Base-by-base conservation (phyloP, 805 yeast genomes). In the Starmerella ratchasimensis region DNA sequence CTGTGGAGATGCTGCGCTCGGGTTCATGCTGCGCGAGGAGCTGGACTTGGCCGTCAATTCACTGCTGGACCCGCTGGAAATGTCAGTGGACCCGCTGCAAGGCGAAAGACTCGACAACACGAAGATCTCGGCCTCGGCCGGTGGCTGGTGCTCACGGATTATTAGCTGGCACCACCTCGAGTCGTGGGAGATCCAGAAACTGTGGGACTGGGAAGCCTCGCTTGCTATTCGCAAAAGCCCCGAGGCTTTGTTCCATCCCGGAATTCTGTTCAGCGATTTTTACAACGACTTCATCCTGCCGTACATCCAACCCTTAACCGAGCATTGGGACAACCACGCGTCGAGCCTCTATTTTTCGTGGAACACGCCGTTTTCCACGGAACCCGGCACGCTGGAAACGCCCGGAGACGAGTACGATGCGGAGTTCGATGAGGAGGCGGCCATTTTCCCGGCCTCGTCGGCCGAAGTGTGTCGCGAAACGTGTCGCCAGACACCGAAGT, bases 1-100 rank as follows among this genome's bases (percentile, higher is more conserved):
- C 46, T 60, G 63, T 34, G 65, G 65, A 11, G 65, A 61, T 32
- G 51, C 50, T 22, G 43, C 58, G 46, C 48, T 61, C 7, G 61
- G 54, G 9, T 39, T 37, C 31, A 43, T 51, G 38, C 41, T 60
- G 15, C 40, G 44, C 2, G 57, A 54, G 23, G 47, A 45, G 36
- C 47, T 46, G 4, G 46, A 42, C 21, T 40, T 45, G 9, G 34
- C 37, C 18, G 15, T 47, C 19, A 44, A 43, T 17, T 19, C 13
- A 4, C 31, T 30, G 17, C 22, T 43, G 6, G 38, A 37, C 19
- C 35, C 37, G 2, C 23, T 16, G 8, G 44, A 37, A 17, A 4
- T 37, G 29, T 10, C 29, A 33, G 14, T 24, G 7, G 50, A 47
- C 22, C 49, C 52, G 18, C 50, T 61, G 41, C 62, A 56, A 38